Base-by-base conservation (phyloP, 495 filamentous ascomycete species). In the Polyplosphaeria fusca region DNA sequence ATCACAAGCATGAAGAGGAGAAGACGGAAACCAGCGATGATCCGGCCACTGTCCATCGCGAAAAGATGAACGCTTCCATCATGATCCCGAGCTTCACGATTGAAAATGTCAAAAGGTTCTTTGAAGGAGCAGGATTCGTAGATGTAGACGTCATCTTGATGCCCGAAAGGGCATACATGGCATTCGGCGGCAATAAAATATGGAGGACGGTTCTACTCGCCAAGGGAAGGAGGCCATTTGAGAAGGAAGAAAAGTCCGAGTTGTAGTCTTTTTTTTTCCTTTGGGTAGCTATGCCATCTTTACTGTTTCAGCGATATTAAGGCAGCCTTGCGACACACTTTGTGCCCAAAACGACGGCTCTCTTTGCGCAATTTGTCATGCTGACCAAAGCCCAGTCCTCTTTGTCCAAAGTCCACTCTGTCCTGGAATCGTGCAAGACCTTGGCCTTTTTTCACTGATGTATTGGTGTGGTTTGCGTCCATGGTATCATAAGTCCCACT, bases 131-230 rank as follows among this genome's bases (percentile, higher is more conserved):
- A 9, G 64, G 64, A 2, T 59, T 63, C 26, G 57, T 58, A 22
- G 64, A 63, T 23, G 49, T 63, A 16, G 55, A 51, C 23, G 32
- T 60, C 0, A 16, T 30, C 5, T 28, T 48, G 1, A 20, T 66
- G 41, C 37, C 58, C 7, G 55, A 60, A 32, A 60, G 46, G 46
- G 35, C 63, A 35, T 52, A 57, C 26, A 66, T 66, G 50, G 45
- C 60, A 35, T 58, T 60, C 40, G 50, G 27, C 1, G 64, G 60
- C 1, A 43, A 27, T 24, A 49, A 55, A 26, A 48, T 63, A 9
- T 63, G 30, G 26, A 39, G 60, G 28, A 66, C 60, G 20, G 28
- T 57, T 5, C 47, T 66, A 23, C 54, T 63, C 28, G 64, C 64
- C 9, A 59, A 41, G 25, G 64, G 60, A 11, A 40, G 30, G 60